Conservation (phyloP, 192 early-diverging fungal genomes). For the Linnemannia schmuckeri region DNA sequence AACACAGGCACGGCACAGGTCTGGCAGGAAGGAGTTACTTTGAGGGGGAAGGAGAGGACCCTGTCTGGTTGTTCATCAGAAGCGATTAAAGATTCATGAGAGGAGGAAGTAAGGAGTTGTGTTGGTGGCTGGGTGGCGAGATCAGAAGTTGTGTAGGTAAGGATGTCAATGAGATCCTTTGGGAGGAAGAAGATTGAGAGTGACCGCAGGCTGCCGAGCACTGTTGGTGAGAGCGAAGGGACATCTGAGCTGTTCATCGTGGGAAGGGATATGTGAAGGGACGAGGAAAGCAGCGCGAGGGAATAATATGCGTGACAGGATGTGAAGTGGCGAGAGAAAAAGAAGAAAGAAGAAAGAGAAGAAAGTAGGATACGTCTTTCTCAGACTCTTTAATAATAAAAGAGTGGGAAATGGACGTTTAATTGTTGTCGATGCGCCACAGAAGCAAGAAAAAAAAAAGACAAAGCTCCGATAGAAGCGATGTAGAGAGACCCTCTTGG, state of each 20-base stretch:
- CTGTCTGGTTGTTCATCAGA: background rate
- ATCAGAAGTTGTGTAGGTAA: background rate
- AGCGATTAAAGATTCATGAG: background rate
- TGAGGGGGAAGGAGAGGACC: background rate
- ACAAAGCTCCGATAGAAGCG: background rate
- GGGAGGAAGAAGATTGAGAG: slow-evolving; percentile 24
- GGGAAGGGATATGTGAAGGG: background rate
- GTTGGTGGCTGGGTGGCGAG: background rate
- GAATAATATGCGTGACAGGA: too few relatives aligned
- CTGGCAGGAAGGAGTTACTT: slow-evolving; percentile 34
- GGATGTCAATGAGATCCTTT: slow-evolving; percentile 9
- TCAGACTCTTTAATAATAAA: background rate
- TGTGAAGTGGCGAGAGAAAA: background rate
- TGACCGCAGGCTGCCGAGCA: background rate
- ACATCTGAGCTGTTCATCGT: background rate
- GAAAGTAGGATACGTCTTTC: background rate
- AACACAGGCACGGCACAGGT: slow-evolving; percentile 43
- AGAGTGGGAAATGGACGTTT: too few relatives aligned
- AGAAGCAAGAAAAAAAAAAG: background rate
- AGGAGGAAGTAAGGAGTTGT: background rate
- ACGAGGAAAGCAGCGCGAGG: background rate
- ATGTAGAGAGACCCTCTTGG: background rate
- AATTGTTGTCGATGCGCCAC: background rate
- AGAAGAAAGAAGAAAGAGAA: background rate
- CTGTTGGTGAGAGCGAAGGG: background rate